Percentiles rank a stretch among this genome's conserved stretches.
Conservation (phyloP, 2,329 filamentous ascomycete genomes). For the Fusarium torulosum region DNA sequence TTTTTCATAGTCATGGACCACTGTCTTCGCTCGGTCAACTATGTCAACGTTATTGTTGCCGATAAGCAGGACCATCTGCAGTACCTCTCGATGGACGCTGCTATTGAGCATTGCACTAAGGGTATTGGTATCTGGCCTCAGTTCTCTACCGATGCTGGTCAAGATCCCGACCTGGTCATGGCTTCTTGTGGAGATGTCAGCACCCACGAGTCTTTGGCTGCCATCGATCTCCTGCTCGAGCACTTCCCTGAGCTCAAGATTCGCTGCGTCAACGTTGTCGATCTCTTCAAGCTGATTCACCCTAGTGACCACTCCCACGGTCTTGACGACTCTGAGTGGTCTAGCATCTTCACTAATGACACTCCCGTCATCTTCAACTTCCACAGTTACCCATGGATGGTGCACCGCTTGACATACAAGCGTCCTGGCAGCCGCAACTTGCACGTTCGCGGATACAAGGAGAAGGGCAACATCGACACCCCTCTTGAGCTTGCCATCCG, state of each 20-base stretch:
- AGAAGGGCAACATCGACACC: conserved; percentile 88
- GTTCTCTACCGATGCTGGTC: conserved; percentile 77
- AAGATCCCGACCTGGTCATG: conserved; percentile 81
- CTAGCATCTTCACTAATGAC: conserved; percentile 77
- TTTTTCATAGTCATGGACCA: conserved; percentile 72
- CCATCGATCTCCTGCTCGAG: conserved; percentile 78
- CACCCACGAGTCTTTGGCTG: conserved; percentile 80
- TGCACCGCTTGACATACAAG: conserved; percentile 82
- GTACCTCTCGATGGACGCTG: conserved; percentile 79
- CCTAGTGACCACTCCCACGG: conserved; percentile 79
- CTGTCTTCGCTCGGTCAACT: conserved; percentile 79
- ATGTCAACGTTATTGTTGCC: conserved; percentile 84
- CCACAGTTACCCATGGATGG: conserved; percentile 85
- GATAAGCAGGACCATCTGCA: conserved; percentile 86
- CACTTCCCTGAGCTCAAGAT: conserved; percentile 79
- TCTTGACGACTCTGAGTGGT: conserved; percentile 74
- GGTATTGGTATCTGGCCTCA: conserved; percentile 83
- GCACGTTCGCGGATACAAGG: conserved; percentile 82
- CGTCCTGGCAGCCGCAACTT: conserved; percentile 75
- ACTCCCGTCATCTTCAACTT: conserved; percentile 85
- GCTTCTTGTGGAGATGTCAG: conserved; percentile 80
- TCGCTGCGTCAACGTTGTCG: conserved; percentile 83
- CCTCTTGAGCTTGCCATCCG: conserved; percentile 82
- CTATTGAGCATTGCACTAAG: conserved; percentile 81
- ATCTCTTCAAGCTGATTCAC: conserved; percentile 83